Base-by-base conservation (phyloP, 768 basidiomycete species). In the Hydnum rufescens region DNA sequence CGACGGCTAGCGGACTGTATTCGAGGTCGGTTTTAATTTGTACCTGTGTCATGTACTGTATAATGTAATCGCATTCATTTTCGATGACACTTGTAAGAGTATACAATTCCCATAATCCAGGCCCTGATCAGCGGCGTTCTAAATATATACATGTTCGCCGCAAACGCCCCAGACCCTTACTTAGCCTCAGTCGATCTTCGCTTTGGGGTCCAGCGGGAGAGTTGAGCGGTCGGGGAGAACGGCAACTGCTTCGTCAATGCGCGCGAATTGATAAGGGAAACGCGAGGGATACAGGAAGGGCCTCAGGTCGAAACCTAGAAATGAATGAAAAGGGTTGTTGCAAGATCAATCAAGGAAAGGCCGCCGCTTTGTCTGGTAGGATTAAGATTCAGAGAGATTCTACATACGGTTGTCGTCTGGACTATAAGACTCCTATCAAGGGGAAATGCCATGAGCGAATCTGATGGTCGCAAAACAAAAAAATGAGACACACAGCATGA, bases 211-310 rank as follows among this genome's bases (percentile, higher is more conserved):
- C 34, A 39, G 8, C 34, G 34, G 8, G 44, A 26, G 44, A 13
- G 13, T 25, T 26, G 82, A 80, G 57, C 75, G 72, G 61, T 88
- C 82, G 1, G 87, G 88, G 32, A 92, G 66, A 5, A 63, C 68
- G 3, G 77, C 80, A 4, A 85, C 88, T 3, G 87, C 72, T 54
- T 79, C 77, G 61, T 99, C 93, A 55, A 99, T 96, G 68, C 88
- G 90, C 66, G 71, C 80, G 68, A 95, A 99, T 63, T 99, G 95
- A 80, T 87, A 96, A 0, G 84, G 85, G 71, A 97, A 97, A 52
- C 84, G 74, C 8, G 88, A 80, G 2, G 89, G 87, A 65, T 97
- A 97, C 48, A 99, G 68, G 76, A 99, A 99, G 0, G 92, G 95
- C 32, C 95, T 78, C 30, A 97, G 65, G 62, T 99, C 95, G 62